Conservation (phyloP, 805 yeast genomes). For the Suhomyces vadensis region DNA sequence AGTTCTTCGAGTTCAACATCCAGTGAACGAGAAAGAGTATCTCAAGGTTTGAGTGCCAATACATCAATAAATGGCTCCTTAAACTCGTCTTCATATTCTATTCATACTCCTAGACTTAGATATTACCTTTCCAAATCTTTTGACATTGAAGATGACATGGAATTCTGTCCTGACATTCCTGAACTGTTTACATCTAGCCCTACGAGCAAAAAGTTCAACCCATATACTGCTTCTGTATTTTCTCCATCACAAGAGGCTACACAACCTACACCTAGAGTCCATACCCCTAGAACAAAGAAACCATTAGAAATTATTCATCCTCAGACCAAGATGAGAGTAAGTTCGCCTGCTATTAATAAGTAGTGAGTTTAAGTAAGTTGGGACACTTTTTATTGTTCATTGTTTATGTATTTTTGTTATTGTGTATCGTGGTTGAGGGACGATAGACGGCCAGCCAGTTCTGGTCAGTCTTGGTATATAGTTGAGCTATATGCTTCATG, state of each 20-base stretch:
- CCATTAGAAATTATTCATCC: constrained; percentile 65
- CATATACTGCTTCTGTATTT: constrained; percentile 64
- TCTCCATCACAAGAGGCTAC: constrained; percentile 50
- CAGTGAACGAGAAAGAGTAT: background rate
- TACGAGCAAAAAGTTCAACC: constrained; percentile 56
- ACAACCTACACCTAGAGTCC: constrained; percentile 33
- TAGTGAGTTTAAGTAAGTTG: too few relatives aligned
- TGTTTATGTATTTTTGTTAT: too few relatives aligned
- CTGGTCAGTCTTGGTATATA: background rate
- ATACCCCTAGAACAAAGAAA: constrained; percentile 60
- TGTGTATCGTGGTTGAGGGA: background rate
- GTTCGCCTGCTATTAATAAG: constrained; percentile 43
- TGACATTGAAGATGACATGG: constrained; percentile 63
- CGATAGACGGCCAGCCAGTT: too few relatives aligned
- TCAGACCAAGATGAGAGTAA: constrained; percentile 56
- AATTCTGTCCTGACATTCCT: constrained; percentile 63
- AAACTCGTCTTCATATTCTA: constrained; percentile 29
- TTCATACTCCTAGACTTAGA: constrained; percentile 52
- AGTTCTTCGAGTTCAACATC: constrained; percentile 13
- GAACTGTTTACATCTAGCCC: constrained; percentile 32
- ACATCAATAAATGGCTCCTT: constrained; percentile 5
- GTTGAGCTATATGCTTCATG: background rate
- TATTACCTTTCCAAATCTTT: constrained; percentile 60
- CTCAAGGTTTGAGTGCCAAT: constrained; percentile 10
- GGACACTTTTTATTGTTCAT: too few relatives aligned